phyloP scores from a whole-genome alignment of 2,329 filamentous ascomycete species.

The Esteya vermicola region DNA sequence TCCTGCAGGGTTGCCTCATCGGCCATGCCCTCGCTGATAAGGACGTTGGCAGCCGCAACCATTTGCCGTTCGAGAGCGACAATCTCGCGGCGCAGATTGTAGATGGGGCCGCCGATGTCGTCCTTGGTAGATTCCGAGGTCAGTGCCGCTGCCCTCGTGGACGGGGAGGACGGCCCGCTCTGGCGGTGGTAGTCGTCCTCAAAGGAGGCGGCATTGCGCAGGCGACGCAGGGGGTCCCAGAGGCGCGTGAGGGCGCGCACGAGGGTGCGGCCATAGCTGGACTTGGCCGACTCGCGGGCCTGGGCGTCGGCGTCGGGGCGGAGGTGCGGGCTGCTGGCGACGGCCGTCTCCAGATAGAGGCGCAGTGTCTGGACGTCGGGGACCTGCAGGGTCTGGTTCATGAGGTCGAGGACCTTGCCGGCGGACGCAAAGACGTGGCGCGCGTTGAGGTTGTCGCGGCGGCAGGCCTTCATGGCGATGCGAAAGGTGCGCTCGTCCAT shows the following conservation, averaged over 20 bases:
- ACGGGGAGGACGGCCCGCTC: not conserved
- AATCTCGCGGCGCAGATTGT: constrained; percentile 25
- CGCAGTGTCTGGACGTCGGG: constrained; percentile 38
- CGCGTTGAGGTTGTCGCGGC: constrained; percentile 63
- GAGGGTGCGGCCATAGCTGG: constrained; percentile 35
- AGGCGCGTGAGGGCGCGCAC: constrained; percentile 33
- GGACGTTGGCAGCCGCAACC: constrained; percentile 29
- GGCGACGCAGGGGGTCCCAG: constrained; percentile 30
- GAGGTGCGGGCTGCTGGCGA: constrained; percentile 29
- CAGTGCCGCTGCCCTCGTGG: not conserved
- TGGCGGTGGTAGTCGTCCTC: not conserved
- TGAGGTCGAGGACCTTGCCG: constrained; percentile 47
- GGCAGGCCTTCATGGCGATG: constrained; percentile 60
- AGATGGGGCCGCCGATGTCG: too few species aligned
- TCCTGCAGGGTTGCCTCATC: constrained; percentile 16
- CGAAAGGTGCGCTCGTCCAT: constrained; percentile 44
- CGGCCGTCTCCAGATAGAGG: constrained; percentile 41
- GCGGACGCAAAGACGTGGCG: constrained; percentile 54
- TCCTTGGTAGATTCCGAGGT: too few species aligned
- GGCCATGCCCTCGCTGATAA: constrained; percentile 25
- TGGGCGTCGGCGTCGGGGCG: constrained; percentile 17
- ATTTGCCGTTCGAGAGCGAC: constrained; percentile 30
- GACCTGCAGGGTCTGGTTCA: constrained; percentile 29
- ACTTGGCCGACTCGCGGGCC: constrained; percentile 20
- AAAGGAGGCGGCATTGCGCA: constrained; percentile 18